Percentiles rank a stretch among this genome's conserved stretches.
These are phyloP conservation scores for Tolypocladium ophioglossoides DNA, from an alignment of 2,329 filamentous ascomycete genomes.

Conservation along the genomic window DNA sequence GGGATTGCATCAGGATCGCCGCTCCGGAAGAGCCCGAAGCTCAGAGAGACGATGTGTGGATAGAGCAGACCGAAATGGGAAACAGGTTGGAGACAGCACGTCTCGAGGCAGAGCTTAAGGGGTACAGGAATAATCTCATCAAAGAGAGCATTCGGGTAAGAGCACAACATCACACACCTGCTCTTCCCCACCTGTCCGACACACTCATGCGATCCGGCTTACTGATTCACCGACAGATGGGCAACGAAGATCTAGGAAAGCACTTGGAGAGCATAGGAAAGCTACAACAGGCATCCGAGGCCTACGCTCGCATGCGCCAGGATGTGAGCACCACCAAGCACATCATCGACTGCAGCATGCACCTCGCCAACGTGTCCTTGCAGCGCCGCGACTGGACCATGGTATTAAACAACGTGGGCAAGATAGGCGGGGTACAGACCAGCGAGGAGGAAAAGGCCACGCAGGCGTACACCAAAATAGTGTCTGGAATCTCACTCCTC, in stretches of 20 bases:
- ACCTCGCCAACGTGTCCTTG: constrained; percentile 64
- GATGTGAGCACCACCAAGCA: constrained; percentile 79
- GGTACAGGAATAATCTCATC: constrained; percentile 93
- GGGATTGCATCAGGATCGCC: constrained; percentile 51
- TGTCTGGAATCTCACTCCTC: constrained; percentile 39
- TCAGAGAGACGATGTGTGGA: constrained; percentile 60
- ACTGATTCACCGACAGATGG: constrained; percentile 54
- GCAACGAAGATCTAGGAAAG: constrained; percentile 80
- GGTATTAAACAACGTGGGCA: constrained; percentile 48
- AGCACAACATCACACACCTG: not conserved
- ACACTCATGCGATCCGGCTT: not conserved
- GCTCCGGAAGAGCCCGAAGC: constrained; percentile 60
- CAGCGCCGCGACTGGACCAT: constrained; percentile 69
- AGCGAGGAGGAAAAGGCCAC: constrained; percentile 34
- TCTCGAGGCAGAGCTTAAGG: constrained; percentile 77
- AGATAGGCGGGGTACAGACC: constrained; percentile 45
- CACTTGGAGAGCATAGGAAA: constrained; percentile 75
- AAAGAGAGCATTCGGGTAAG: constrained; percentile 87
- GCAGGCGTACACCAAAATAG: constrained; percentile 41
- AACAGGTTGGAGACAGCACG: constrained; percentile 62
- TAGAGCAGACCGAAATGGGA: constrained; percentile 52
- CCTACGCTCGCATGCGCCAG: constrained; percentile 79
- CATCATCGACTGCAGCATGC: constrained; percentile 70
- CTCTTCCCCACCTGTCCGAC: not conserved
- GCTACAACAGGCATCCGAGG: constrained; percentile 59